Evolutionary conservation across 345 rosid genomes (phyloP), one percentile per base, ranked within the genome.

Genomic region (Schrenkiella parvula): DNA sequence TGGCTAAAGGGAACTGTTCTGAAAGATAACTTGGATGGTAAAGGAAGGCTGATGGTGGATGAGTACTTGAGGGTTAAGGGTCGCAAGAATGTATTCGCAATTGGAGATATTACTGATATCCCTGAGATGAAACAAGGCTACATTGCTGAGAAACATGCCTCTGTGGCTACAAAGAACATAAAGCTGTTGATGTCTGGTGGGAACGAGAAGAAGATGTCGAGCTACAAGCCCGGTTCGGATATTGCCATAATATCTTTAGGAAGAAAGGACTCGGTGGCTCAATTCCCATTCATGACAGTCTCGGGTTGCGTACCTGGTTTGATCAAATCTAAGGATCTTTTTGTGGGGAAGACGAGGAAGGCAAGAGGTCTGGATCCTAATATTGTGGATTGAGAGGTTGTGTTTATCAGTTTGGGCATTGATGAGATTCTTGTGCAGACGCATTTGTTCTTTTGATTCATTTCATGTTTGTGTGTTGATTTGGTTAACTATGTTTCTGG

Each of bases 71-170:
- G 82, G 64, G 84, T 70, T 82, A 78, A 68, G 73, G 84, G 53
- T 65, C 55, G 52, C 53, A 76, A 48, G 81, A 88, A 73, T 31
- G 68, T 88, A 22, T 84, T 84, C 37, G 93, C 91, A 0, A 55
- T 86, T 35, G 91, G 93, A 59, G 91, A 84, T 68, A 74, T 88
- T 41, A 84, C 72, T 64, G 56, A 76, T 48, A 57, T 86, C 61
- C 85, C 68, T 90, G 98, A 93, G 80, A 79, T 80, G 68, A 86
- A 90, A 66, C 97, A 90, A 79, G 97, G 93, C 37, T 87, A 84
- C 58, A 47, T 87, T 52, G 98, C 98, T 9, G 87, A 88, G 44
- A 83, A 73, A 19, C 97, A 90, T 64, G 93, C 96, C 21, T 26
- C 18, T 47, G 84, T 87, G 51, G 90, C 75, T 51, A 83, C 86